Base-by-base conservation (phyloP, 306 rosid genomes). In the Cercis canadensis region DNA sequence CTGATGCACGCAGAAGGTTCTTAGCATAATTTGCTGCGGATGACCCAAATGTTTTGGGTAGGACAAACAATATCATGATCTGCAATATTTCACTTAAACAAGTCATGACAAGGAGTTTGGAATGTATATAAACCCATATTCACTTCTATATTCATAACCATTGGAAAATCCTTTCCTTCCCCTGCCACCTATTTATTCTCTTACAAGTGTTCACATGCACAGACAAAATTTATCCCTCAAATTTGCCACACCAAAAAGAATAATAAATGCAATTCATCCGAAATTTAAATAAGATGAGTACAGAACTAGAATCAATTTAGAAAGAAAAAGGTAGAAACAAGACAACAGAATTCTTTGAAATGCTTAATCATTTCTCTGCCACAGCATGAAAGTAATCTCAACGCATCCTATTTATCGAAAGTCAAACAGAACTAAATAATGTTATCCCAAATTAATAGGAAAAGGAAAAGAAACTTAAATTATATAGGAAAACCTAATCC, bases 1-100 rank as follows among this genome's bases (percentile, higher is more conserved):
- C 45, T 3, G 83, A 84, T 40, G 74, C 69, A 21, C 89, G 90
- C 21, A 92, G 72, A 58, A 89, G 81, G 78, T 89, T 87, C 75
- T 90, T 90, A 0, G 91, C 96, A 69, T 80, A 75, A 75, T 86
- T 88, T 72, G 96, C 96, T 85, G 91, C 92, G 18, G 90, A 86
- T 67, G 60, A 33, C 67, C 84, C 92, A 85, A 86, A 70, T 60
- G 50, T 57, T 8, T 11, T 19, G 57, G 86, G 91, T 61, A 92
- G 63, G 54, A 88, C 62, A 13, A 81, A 6, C 40, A 78, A 16
- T 67, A 90, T 51, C 75, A 92, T 76, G 53, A 92, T 85, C 98
- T 92, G 88, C 77, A 80, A 79, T 16, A 66, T 62, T 59, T 65
- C 51, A 70, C 11, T 19, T 5, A n/a, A 17, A 56, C 4, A 8